Evolutionary conservation across 2,329 filamentous ascomycete species (phyloP), one percentile per base, ranked within the genome.

Genomic region (Botrytis porri): DNA sequence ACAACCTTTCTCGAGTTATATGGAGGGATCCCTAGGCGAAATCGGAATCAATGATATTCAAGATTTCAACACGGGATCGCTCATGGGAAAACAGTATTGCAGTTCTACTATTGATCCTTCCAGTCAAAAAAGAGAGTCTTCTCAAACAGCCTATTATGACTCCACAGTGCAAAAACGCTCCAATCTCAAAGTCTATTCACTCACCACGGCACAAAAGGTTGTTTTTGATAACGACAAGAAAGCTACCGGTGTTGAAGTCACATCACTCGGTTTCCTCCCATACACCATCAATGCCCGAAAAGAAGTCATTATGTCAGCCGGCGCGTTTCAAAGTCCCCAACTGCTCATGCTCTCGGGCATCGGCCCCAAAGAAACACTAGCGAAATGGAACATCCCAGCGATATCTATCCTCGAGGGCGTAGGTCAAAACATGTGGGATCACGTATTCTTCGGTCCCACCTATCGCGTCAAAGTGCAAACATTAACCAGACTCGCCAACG

Each of bases 281-380:
- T 79, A 73, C 51, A 76, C 72, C 3, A 64, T 78, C 37, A 61
- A 69, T n/a, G 78, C 76, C 6, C 73, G 60, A 3, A 76, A 76
- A 65, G 76, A 78, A 64, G 73, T 79, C 25, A 86, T 88, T 59
- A 73, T 88, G 18, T 83, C 84, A 0, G 85, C 84, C 1, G 86
- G 86, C 20, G 81, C 83, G 4, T 85, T 86, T 77, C 85, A 86
- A 78, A 83, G 83, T 1, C 84, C 84, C 0, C 83, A 86, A 74
- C 81, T 87, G 6, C 82, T 87, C 5, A 84, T 84, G 78, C 82
- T 86, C 0, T 85, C 83, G 62, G 86, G 86, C 18, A 81, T 88
- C 39, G 86, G 86, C 0, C 82, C 84, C 1, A 80, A 79, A 1
- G 78, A 80, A 0, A 82, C 85, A 32, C 81, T 88, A 2, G 69